Base-by-base conservation (phyloP, 1,139 yeast genomes). In the Pichia sp. region DNA sequence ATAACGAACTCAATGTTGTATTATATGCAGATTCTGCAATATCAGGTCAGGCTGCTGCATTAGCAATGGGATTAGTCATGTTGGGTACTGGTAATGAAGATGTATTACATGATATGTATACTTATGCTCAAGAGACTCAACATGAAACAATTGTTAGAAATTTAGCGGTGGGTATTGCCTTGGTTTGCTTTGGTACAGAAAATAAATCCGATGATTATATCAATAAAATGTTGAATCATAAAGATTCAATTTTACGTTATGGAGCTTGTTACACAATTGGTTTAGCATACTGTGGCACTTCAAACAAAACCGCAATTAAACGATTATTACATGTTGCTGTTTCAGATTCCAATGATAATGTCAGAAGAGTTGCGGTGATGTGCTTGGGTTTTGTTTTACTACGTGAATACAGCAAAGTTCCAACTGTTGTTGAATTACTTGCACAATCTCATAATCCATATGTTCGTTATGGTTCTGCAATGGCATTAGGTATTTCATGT, bases 361-460 rank as follows among this genome's bases (percentile, higher is more conserved):
- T 92, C 41, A 82, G 98, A 70, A 82, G 99, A 66, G 96, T 96
- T 2, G 86, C 98, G 3, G 97, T 92, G 16, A 81, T 85, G 66
- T 82, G 90, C n/a, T 74, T 92, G 46, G 99, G 99, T 32, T 92
- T 94, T 67, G 82, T 92, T 45, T 74, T 92, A 56, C 74, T 92
- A 52, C 84, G 96, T 60, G 95, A 90, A 65, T 87, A 87, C 63
- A 82, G 92, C 30, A 89, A 96, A 0, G 92, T 94, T 30, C 98
- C 98, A 50, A 85, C 95, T 58, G 85, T 94, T 69, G 97, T 92
- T 33, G 96, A 90, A 64, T 74, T 92, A 51, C 74, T 94, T 57
- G 80, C 96, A 1, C 96, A 90, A 66, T 87, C 96, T 1, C 97
- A 92, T 65, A 94, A 92, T 62, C 96, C 98, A 16, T 97, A 94